Evolutionary conservation across 2,329 filamentous ascomycete species (phyloP), one percentile per base, ranked within the genome.

Genomic region (Aspergillus sojae): DNA sequence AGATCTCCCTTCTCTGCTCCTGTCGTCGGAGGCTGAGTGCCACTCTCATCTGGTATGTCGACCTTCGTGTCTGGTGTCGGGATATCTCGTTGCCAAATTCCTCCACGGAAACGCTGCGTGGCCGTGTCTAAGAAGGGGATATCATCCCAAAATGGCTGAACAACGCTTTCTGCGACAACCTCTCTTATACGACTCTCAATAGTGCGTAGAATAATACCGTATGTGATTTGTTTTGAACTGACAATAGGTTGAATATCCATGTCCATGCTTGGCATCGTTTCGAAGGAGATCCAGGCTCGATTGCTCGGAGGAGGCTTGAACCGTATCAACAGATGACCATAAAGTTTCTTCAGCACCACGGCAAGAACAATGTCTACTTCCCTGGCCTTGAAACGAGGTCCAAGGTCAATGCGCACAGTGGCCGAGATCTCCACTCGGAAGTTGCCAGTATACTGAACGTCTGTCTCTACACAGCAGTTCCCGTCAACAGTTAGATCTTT

Each of bases 231-330:
- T 62, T 94, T 88, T 16, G 93, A 91, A 80, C 94, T 97, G 57
- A 99, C 93, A 69, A 99, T 94, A 4, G 95, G 95, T 75, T 98
- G 93, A 50, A 98, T 92, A n/a, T 88, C 88, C 84, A 97, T 89
- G 65, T 96, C 93, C 81, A 99, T 91, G 74, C 94, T 94, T 21
- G 95, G 95, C 84, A 93, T 92, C n/a, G 88, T 88, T 75, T 96
- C 92, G 74, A 99, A 99, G 0, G 93, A 90, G 69, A 98, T 88
- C 95, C 95, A 99, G n/a, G 97, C 78, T 46, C 95, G 88, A 76
- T 99, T 99, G 77, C 93, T 97, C 0, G 95, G 95, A 19, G 94
- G 93, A 7, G 95, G 92, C 77, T 99, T 99, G 77, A 98, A 89
- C 72, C 93, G 91, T 72, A 97, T 84, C 34, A 97, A 80, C 53